phyloP scores from a whole-genome alignment of 1,284 basidiomycete species.

The Inonotus hispidus region DNA sequence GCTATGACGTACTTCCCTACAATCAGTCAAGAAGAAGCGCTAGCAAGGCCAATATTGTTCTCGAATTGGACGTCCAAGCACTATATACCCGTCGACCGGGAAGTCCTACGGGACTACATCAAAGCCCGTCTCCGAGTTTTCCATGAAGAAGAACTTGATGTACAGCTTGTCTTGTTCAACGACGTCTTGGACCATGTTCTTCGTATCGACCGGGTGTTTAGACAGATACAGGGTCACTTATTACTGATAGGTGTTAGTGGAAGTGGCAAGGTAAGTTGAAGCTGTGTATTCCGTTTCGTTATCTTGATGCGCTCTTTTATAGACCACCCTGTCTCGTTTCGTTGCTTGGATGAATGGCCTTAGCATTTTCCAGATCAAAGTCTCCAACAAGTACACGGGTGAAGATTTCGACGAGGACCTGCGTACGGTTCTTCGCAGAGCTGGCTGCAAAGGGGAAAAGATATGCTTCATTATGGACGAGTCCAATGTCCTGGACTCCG shows the following conservation, averaged over 20 bases:
- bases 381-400: constrained; percentile 97
- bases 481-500: constrained; percentile 97
- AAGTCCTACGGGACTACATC: constrained; percentile 90
- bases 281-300: not conserved
- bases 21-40: constrained; percentile 78
- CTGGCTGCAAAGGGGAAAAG: constrained; percentile 98
- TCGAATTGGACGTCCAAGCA: constrained; percentile 99
- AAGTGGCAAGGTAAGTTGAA: constrained; percentile 80
- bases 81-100: constrained; percentile 93
- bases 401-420: constrained; percentile 99
- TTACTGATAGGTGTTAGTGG: constrained; percentile 97
- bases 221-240: constrained; percentile 95
- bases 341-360: constrained; percentile 99
- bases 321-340: constrained; percentile 97
- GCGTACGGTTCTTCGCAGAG: constrained; percentile 85
- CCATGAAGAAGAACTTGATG: constrained; percentile 97
- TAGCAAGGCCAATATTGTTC: constrained; percentile 89
- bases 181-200: constrained; percentile 97
- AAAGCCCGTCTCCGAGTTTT: constrained; percentile 94
- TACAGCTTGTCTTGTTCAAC: constrained; percentile 97
- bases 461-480: constrained; percentile 99
- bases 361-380: constrained; percentile 98
- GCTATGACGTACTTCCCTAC: constrained; percentile 91
- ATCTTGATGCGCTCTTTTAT: constrained; percentile 10
- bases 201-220: constrained; percentile 98